Conservation (phyloP, 306 rosid genomes). For the Comarum palustre region DNA sequence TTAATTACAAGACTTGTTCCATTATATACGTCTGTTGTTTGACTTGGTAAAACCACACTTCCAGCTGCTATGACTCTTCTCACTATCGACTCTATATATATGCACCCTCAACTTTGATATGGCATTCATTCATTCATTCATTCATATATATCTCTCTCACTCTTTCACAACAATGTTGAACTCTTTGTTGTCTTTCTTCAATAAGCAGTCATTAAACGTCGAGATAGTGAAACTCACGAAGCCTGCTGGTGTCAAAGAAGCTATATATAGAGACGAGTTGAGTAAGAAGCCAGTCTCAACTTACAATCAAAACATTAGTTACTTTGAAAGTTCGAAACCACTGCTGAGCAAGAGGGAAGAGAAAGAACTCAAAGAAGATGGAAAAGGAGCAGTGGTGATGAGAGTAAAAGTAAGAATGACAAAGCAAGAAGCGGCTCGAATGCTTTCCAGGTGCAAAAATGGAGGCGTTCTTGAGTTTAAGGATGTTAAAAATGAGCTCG, state of each 20-base stretch:
- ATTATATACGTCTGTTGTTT: no score
- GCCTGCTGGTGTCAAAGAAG: neutral
- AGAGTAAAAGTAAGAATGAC: constrained; percentile 71
- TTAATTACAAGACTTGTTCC: no score
- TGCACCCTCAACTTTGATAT: neutral
- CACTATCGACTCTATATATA: neutral
- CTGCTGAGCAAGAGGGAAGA: constrained; percentile 39
- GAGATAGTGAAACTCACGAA: constrained; percentile 8
- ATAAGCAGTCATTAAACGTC: constrained; percentile 14
- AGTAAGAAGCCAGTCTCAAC: constrained; percentile 17
- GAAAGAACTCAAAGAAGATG: constrained; percentile 12
- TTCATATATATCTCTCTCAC: neutral
- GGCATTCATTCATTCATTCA: neutral
- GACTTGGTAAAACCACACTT: no score
- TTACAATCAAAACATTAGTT: constrained; percentile 27
- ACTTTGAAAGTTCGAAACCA: constrained; percentile 32
- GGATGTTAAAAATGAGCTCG: constrained; percentile 45
- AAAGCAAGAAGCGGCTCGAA: constrained; percentile 54
- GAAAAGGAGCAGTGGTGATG: constrained; percentile 19
- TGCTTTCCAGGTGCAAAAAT: constrained; percentile 52
- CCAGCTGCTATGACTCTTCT: no score
- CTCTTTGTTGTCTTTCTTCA: constrained; percentile 24
- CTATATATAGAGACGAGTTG: constrained; percentile 52
- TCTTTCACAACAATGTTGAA: constrained; percentile 22
- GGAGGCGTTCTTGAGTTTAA: constrained; percentile 54